These are phyloP conservation scores for Mycena leptocephala DNA, from an alignment of 768 basidiomycete genomes.

Conservation along the genomic window DNA sequence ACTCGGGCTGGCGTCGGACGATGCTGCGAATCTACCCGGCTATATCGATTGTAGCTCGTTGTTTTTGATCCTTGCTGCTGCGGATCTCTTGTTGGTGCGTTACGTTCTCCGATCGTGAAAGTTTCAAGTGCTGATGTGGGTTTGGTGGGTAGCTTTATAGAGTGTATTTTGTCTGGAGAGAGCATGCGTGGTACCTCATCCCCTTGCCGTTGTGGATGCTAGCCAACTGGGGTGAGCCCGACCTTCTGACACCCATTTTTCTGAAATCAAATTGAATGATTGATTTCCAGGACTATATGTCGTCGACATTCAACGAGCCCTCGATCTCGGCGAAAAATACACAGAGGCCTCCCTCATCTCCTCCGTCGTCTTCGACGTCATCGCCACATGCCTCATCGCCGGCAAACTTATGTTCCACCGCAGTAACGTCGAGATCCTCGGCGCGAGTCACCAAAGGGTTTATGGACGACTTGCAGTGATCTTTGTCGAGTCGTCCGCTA, in stretches of 20 bases:
- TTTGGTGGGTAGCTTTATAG: conserved; percentile 18
- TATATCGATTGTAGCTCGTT: conserved; percentile 25
- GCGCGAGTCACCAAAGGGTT: background rate
- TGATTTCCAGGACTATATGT: too few relatives aligned
- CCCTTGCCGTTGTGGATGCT: too few relatives aligned
- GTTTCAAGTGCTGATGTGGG: conserved; percentile 11
- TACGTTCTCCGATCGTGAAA: conserved; percentile 4
- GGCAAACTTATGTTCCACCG: conserved; percentile 17
- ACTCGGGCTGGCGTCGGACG: conserved; percentile 8
- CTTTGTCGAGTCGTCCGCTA: background rate
- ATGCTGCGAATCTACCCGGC: conserved; percentile 18
- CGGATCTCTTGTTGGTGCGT: conserved; percentile 24
- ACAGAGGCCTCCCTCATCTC: too few relatives aligned
- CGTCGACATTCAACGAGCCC: too few relatives aligned
- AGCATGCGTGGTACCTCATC: background rate
- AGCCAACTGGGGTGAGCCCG: too few relatives aligned
- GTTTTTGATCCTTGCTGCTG: conserved; percentile 23
- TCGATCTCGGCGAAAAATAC: too few relatives aligned
- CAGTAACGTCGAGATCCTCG: conserved; percentile 10
- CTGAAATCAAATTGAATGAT: too few relatives aligned
- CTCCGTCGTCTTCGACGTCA: too few relatives aligned
- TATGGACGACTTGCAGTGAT: too few relatives aligned
- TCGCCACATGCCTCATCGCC: background rate
- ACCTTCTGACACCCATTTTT: too few relatives aligned
- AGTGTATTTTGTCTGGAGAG: conserved; percentile 18